A percentile compares a stretch with the other conserved stretches of the same genome.
Evolutionary conservation across 1,139 yeast genomes (phyloP).

Genomic region (Nakaseomyces kungkrabaensis): DNA sequence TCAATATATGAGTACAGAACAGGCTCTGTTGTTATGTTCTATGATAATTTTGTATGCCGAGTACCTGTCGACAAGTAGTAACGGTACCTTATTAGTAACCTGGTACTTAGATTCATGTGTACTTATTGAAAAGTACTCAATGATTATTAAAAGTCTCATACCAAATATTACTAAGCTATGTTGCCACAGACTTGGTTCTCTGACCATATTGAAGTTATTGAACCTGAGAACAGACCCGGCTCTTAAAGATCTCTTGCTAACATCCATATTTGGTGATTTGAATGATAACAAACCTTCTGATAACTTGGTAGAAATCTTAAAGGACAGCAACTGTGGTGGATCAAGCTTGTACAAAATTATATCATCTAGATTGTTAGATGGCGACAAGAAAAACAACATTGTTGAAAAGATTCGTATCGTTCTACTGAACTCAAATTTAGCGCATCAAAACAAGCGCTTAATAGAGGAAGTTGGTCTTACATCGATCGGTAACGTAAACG

Average conservation of each 20-base stretch:
- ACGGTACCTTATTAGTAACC: slow-evolving; percentile 78
- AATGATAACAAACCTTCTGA: slow-evolving; percentile 24
- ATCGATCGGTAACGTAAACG: slow-evolving; percentile 5
- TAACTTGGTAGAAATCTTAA: slow-evolving; percentile 40
- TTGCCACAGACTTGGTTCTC: slow-evolving; percentile 73
- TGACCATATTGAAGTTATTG: slow-evolving; percentile 71
- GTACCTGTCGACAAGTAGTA: slow-evolving; percentile 67
- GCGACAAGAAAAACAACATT: slow-evolving; percentile 45
- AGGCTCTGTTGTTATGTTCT: slow-evolving; percentile 60
- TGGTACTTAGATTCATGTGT: slow-evolving; percentile 88
- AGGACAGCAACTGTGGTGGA: slow-evolving; percentile 63
- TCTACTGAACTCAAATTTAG: slow-evolving; percentile 47
- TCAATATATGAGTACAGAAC: slow-evolving; percentile 46
- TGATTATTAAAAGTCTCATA: slow-evolving; percentile 47
- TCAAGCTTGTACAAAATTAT: slow-evolving; percentile 66
- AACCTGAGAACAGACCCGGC: slow-evolving; percentile 43
- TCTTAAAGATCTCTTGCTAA: slow-evolving; percentile 50
- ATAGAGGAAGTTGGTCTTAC: slow-evolving; percentile 81
- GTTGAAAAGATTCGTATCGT: slow-evolving; percentile 49
- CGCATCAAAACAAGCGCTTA: slow-evolving; percentile 68
- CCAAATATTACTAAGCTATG: slow-evolving; percentile 57
- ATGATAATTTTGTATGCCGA: slow-evolving; percentile 69
- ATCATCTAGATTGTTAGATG: slow-evolving; percentile 49
- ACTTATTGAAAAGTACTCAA: slow-evolving; percentile 43
- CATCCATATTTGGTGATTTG: slow-evolving; percentile 46